Evolutionary conservation across 352 stramenopile genomes (phyloP), one percentile per base, ranked within the genome.

Genomic region (Phytophthora palmivora): DNA sequence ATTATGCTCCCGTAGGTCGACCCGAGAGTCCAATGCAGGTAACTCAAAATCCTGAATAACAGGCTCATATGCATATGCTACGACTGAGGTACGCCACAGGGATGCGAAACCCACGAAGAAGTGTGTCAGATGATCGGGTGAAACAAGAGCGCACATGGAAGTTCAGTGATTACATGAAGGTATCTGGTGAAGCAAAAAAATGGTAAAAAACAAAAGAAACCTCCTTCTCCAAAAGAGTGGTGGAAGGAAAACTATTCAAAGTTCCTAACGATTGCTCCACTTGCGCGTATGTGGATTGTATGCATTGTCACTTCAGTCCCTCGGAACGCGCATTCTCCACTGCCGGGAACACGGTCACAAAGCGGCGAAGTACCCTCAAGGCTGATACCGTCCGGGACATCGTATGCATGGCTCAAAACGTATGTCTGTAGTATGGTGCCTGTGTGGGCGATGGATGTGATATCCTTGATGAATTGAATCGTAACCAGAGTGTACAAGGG

Each of bases 291-390:
- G n/a, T 52, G 28, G 45, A 5, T 52, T 6, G 21, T 19, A 4
- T 57, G 22, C 28, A 37, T 57, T 46, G 48, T 22, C 7, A 38
- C 48, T 2, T 57, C 48, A 0, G 48, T 57, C 48, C 48, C 6
- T 57, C 48, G 5, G 36, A 57, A 15, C 34, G 48, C 4, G 48
- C 48, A 14, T 57, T 57, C 37, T 57, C 24, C 6, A 57, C 36
- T 6, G 34, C 48, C 2, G 48, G 48, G 7, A 47, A 57, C n/a
- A 57, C 48, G 3, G 21, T 57, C 15, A 57, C 48, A 4, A 57
- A 57, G 10, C 48, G 48, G 11, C 48, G 36, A 11, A 38, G 48
- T 46, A 21, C 33, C 16, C 48, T 47, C 2, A 57, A 57, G 36
- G 36, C 48, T 26, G 24, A n/a, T 10, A 57, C 48, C 24, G 48